Base-by-base conservation (phyloP, 75 land plant species). In the Selaginella moellendorffii region DNA sequence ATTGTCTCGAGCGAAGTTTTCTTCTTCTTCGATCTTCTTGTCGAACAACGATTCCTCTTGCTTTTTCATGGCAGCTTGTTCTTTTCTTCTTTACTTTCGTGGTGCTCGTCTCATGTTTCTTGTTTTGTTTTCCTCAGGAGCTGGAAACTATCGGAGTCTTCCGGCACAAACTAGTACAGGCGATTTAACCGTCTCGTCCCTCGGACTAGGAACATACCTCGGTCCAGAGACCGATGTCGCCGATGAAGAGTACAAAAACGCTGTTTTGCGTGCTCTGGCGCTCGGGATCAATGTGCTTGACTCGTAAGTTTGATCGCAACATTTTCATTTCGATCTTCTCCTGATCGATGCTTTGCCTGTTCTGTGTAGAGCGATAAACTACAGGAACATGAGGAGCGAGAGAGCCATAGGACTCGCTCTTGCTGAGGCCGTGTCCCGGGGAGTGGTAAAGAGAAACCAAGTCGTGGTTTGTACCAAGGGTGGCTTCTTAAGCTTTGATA, bases 391-490 rank as follows among this genome's bases (percentile, higher is more conserved):
- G 27, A 54, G 73, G 54, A 71, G 73, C 28, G 73, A 71, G 60
- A 19, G 54, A 64, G 68, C 68, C n/a, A 63, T 71, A 63, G 73
- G 73, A 24, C 68, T 30, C 14, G 73, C 73, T 28, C 26, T 71
- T 25, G 12, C 31, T 28, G 31, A 29, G 20, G 73, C 68, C 27
- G 28, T 71, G 14, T 28, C 22, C 10, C 24, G 2, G 25, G 72
- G 73, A 54, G 10, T 64, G 27, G 24, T 71, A 17, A 54, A 65
- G 20, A 64, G 73, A 36, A 65, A 64, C 56, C 73, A 71, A 36
- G 60, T 71, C 0, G 31, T 71, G 1, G 73, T 71, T 1, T 71
- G 73, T 30, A 71, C 73, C 12, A 71, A 65, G 36, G 73, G 73
- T 51, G 73, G 73, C 0, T 71, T 64, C 24, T 31, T 71, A 0